Evolutionary conservation across 257 asterid genomes (phyloP).

Genomic region (Solanum chilense): DNA sequence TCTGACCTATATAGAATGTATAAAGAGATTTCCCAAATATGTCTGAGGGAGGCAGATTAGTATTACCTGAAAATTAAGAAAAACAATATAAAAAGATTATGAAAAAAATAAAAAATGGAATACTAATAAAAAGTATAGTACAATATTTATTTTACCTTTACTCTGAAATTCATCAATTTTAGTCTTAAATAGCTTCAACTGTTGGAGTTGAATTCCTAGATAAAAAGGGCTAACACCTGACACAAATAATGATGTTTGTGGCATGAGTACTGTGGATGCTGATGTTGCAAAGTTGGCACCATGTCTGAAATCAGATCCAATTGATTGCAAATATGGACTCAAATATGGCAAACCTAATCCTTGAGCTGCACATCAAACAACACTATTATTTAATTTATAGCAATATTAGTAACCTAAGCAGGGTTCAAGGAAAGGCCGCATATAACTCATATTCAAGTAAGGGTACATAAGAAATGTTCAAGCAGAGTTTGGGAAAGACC

Average conservation of each 20-base stretch:
- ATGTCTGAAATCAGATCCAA: conserved; percentile 53
- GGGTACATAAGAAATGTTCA: not conserved
- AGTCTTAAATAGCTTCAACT: conserved; percentile 43
- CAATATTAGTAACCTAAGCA: not conserved
- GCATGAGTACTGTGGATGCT: conserved; percentile 52
- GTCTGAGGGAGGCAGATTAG: conserved; percentile 41
- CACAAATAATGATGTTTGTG: conserved; percentile 47
- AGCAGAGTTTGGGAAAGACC: not conserved
- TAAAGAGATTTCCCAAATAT: conserved; percentile 54
- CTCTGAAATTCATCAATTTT: conserved; percentile 14
- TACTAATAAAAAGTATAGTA: not conserved
- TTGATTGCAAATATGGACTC: conserved; percentile 58
- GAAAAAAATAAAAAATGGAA: not conserved
- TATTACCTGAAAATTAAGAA: conserved; percentile 5
- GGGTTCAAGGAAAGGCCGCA: not conserved
- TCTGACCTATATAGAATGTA: conserved; percentile 56
- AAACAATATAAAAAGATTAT: not conserved
- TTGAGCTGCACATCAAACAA: conserved; percentile 35
- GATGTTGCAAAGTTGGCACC: conserved; percentile 62
- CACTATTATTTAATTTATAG: not conserved
- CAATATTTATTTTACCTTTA: not conserved
- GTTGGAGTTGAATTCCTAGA: conserved; percentile 49
- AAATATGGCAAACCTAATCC: conserved; percentile 51
- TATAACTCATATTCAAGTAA: not conserved
- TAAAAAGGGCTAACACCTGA: conserved; percentile 56